Base-by-base conservation (phyloP, 768 basidiomycete genomes). In the Phylloporus sp. region DNA sequence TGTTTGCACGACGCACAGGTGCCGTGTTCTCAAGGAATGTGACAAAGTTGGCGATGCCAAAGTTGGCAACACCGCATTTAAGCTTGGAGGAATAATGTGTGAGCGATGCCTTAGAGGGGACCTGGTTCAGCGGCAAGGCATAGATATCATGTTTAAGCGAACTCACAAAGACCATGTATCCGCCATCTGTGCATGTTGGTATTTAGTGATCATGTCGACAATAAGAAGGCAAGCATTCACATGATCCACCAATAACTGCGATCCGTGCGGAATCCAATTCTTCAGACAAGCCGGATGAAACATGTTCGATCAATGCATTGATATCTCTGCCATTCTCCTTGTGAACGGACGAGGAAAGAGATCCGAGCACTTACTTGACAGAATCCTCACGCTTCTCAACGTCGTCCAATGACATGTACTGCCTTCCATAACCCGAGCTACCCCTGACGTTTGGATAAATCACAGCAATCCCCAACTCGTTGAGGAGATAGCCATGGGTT, bases 401-500 rank as follows among this genome's bases (percentile, higher is more conserved):
- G 27, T 73, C 72, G 54, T 76, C 75, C 26, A 62, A 55, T 15
- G 70, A 61, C 65, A 72, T 62, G 57, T 72, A 76, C 45, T 54
- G 67, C 50, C 61, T 73, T 28, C 73, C 75, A 45, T 75, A 76
- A 24, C 74, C 74, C 4, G 62, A 61, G 49, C 75, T 76, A 35
- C 74, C 75, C 40, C 74, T 61, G 20, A 75, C 75, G 40, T 75
- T 75, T 15, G 74, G 74, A 50, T 73, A 73, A 28, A 76, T 67
- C 29, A 76, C 52, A 0, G 73, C 75, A 23, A 72, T 67, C 16
- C 65, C 68, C 31, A 76, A 55, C 45, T 76, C 74, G 44, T 73
- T 75, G 23, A 76, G 47, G n/a, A 75, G 57, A 53, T 76, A 76
- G 28, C 67, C 69, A 42, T 75, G 72, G 5, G 68, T 71, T 16